Base-by-base conservation (phyloP, 495 filamentous ascomycete species). In the Choiromyces venosus region DNA sequence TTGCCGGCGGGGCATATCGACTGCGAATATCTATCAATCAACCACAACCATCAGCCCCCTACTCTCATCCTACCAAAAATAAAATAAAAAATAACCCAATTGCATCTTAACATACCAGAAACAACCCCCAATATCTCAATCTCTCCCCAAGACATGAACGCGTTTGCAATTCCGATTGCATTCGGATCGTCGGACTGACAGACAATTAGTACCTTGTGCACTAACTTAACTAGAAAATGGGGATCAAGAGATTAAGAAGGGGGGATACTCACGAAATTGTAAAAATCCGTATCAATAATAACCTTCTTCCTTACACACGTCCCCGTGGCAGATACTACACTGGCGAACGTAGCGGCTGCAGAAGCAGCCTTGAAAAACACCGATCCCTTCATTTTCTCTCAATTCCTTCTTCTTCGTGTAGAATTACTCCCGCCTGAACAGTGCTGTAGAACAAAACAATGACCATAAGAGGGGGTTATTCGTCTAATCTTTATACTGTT, bases 1-100 rank as follows among this genome's bases (percentile, higher is more conserved):
- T 69, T 1, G 74, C 81, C 36, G 81, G 81, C 18, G 80, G 73
- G 21, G 70, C 80, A 71, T 72, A 82, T 56, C 81, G 81, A 64
- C 80, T 82, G 38, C 75, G 72, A 36, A 80, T 74, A 40, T 76
- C 80, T 81, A 46, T 46, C 74, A 36, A 12, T 35, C 2, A 21
- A 36, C 10, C 37, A 21, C 4, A 66, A 14, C 14, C 4, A 46
- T 72, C 3, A 67, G 39, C 8, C 25, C 46, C 2, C 5, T 25
- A 12, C 21, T 21, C 46, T 16, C 2, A 12, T 25, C 46, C 46
- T 46, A n/a, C 6, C 42, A 9, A n/a, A n/a, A 36, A 61, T 37
- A 64, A 38, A 65, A 37, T 42, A 21, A 35, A 52, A 35, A 18
- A 37, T 33, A 64, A 65, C 4, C 16, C 14, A 67, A 37, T n/a